Base-by-base conservation (phyloP, 352 stramenopile genomes). In the Pythium monospermum region DNA sequence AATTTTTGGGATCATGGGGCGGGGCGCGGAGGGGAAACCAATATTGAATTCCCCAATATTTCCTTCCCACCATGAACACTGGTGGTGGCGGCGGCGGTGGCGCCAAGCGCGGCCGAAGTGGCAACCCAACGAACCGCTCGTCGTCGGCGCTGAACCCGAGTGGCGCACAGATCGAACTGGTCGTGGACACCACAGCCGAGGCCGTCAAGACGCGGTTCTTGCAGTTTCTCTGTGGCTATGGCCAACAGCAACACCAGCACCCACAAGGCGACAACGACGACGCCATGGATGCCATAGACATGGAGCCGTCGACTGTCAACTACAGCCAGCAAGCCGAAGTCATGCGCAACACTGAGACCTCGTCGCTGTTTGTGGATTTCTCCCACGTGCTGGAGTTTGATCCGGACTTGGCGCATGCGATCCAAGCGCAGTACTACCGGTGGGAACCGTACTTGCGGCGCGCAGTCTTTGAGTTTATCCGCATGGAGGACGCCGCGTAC, bases 301-400 rank as follows among this genome's bases (percentile, higher is more conserved):
- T 28, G 6, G 13, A 22, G 0, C 27, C 53, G 3, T 13, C 35
- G 19, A 82, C 68, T 10, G 76, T 91, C 25, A 91, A 85, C 41
- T 94, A 94, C 66, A 79, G 69, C 41, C 83, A 94, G 50, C 83
- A 94, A 57, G 80, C 80, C 27, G 78, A 94, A 39, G 76, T 94
- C 41, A 94, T 94, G 83, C 83, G 80, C 49, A 75, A 88, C 40
- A 88, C 78, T 1, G 83, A 94, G 66, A 94, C 83, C 23, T 94
- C 83, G 36, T 94, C 83, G 45, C 67, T 94, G 7, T 94, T 94
- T 54, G 83, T 94, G 39, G 83, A 94, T 65, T 91, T 91, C 47
- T 79, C 83, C 28, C 80, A 89, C 47, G 76, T 94, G 47, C 64
- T 94, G 39, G 80, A 89, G 61, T 88, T 82, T 53, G 83, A 94